Base-by-base conservation (phyloP, 2,329 filamentous ascomycete genomes). In the Alternaria sp. region DNA sequence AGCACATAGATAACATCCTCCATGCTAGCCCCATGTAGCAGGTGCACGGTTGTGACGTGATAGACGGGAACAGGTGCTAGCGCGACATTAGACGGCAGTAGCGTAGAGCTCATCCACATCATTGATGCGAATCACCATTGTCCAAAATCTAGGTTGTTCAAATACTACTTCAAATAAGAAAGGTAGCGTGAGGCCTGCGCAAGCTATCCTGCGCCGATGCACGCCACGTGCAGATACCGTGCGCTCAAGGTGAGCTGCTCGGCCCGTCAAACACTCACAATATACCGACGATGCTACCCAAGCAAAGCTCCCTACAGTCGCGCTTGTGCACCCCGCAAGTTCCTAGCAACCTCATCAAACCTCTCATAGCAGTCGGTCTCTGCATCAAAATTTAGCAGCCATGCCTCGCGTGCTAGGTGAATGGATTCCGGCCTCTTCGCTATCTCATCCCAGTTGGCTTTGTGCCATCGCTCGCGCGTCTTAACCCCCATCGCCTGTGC, bases 331-430 rank as follows among this genome's bases (percentile, higher is more conserved):
- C 58, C 54, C 21, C 65, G 59, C 47, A 76, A 47, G 3, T 59
- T 51, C 25, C 54, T 66, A 13, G 61, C 63, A 21, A 75, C 62
- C 3, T 73, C 66, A 1, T 66, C 50, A 57, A 68, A 78, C 25
- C 78, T 74, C 43, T 79, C 65, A 40, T 77, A 76, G 32, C 66
- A 69, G 61, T 78, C 74, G 13, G 67, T 66, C 54, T 78, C 75
- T 5, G 74, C 73, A 59, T 79, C 75, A 50, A 74, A 75, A 52
- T 73, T 68, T 17, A 78, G 61, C 56, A 77, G 45, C 74, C 76
- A 77, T 3, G 69, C 68, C 49, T 77, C 75, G 40, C 75, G 66
- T 15, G 71, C 69, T 47, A 76, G 59, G 49, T 76, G 71, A 26
- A 77, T 74, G 5, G 69, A 68, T 46, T 77, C 72, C 7, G 74